Conservation (phyloP, 768 basidiomycete genomes). For the Gymnopilus dilepis region DNA sequence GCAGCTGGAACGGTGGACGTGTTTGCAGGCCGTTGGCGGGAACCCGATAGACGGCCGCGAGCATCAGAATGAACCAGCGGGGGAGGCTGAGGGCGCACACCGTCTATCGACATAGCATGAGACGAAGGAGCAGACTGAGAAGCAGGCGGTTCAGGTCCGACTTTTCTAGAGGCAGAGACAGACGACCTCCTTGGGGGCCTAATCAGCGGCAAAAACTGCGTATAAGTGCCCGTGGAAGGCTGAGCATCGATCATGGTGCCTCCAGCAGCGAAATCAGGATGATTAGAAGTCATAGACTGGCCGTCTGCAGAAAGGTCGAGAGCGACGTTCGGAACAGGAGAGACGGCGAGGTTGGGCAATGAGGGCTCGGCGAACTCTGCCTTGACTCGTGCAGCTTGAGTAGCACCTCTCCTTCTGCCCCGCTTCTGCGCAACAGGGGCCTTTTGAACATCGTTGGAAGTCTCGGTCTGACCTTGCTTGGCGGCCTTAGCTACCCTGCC, state of each 20-base stretch:
- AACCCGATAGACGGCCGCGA: background rate
- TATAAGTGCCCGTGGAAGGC: background rate
- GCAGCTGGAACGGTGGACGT: background rate
- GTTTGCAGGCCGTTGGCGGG: background rate
- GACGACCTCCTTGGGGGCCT: constrained; percentile 20
- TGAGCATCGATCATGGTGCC: too few species aligned
- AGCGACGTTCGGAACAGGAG: background rate
- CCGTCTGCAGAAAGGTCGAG: background rate
- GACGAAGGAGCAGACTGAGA: constrained; percentile 3
- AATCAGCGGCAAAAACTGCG: constrained; percentile 12
- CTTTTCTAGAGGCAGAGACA: constrained; percentile 2
- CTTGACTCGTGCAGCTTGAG: constrained; percentile 8
- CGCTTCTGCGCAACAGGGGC: background rate
- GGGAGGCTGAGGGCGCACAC: constrained; percentile 11
- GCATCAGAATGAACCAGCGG: background rate
- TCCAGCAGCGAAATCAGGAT: background rate
- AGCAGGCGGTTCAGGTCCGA: background rate
- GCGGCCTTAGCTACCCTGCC: background rate
- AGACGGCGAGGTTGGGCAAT: background rate
- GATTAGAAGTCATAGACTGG: background rate
- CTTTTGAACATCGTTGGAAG: background rate
- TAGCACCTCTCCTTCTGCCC: background rate
- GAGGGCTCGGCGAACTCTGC: constrained; percentile 14
- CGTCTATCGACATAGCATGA: background rate
- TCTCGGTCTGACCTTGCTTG: background rate